Conservation (phyloP, 352 stramenopile species). For the Plasmopara halstedii region DNA sequence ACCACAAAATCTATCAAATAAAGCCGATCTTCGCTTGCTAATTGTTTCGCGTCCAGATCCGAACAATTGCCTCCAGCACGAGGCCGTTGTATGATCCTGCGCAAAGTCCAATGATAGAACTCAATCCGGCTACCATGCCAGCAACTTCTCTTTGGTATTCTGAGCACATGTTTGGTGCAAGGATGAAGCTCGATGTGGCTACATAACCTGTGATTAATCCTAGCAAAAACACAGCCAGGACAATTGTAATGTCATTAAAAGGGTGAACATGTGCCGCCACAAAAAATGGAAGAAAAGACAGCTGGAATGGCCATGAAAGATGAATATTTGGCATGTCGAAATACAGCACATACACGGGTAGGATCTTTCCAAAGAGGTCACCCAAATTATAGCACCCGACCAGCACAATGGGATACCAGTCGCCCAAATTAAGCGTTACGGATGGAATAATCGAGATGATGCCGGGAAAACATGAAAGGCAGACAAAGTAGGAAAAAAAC, state of each 20-base stretch:
- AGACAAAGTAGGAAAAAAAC: slow-evolving; percentile 72
- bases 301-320: slow-evolving; percentile 52
- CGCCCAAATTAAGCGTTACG: slow-evolving; percentile 39
- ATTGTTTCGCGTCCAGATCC: slow-evolving; percentile 27
- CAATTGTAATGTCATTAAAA: slow-evolving; percentile 41
- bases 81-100: slow-evolving; percentile 70
- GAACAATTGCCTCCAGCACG: slow-evolving; percentile 54
- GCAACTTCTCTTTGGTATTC: slow-evolving; percentile 76
- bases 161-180: slow-evolving; percentile 61
- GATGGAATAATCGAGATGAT: slow-evolving; percentile 68
- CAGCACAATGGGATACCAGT: slow-evolving; percentile 74
- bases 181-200: slow-evolving; percentile 67
- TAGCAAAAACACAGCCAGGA: slow-evolving; percentile 46
- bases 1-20: no score
- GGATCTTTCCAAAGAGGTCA: slow-evolving; percentile 73
- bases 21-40: neutral
- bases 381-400: slow-evolving; percentile 71
- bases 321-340: slow-evolving; percentile 64
- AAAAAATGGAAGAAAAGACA: slow-evolving; percentile 67
- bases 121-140: slow-evolving; percentile 63
- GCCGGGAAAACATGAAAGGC: slow-evolving; percentile 70
- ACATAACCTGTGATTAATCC: slow-evolving; percentile 72
- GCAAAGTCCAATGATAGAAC: slow-evolving; percentile 67
- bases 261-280: slow-evolving; percentile 44
- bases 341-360: slow-evolving; percentile 64